Percentiles rank a stretch among this genome's conserved stretches.
phyloP scores from a whole-genome alignment of 2,329 filamentous ascomycete genomes.

The Beauveria pseudobassiana region DNA sequence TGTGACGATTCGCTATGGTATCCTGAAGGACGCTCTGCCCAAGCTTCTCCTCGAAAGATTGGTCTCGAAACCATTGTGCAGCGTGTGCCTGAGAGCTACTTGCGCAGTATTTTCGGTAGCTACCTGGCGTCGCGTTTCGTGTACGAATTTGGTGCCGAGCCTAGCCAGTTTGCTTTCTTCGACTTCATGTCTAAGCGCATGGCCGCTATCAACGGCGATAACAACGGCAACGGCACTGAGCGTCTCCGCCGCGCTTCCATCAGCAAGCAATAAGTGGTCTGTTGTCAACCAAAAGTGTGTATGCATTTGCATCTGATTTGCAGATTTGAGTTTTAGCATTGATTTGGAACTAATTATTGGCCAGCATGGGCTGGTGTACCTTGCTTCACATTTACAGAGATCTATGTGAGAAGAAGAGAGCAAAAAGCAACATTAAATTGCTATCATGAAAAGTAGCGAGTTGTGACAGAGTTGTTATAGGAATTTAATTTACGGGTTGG shows the following conservation, averaged over 20 bases:
- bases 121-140: slow-evolving; percentile 94
- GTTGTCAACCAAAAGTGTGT: not conserved
- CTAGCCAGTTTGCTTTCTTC: slow-evolving; percentile 97
- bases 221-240: slow-evolving; percentile 18
- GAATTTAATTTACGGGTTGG: not conserved
- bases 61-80: slow-evolving; percentile 80
- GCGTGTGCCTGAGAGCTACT: slow-evolving; percentile 84
- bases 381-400: not conserved
- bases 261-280: slow-evolving; percentile 10
- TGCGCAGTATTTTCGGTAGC: slow-evolving; percentile 91
- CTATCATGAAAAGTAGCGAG: not conserved
- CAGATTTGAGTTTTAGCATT: slow-evolving; percentile 1
- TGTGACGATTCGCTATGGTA: slow-evolving; percentile 64
- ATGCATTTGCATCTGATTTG: not conserved
- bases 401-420: not conserved
- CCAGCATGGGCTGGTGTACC: not conserved
- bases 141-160: slow-evolving; percentile 86
- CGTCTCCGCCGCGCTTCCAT: slow-evolving; percentile 22
- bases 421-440: not conserved
- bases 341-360: not conserved
- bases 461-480: not conserved
- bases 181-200: slow-evolving; percentile 73
- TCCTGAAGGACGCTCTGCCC: slow-evolving; percentile 80
- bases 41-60: slow-evolving; percentile 80
- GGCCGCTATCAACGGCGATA: slow-evolving; percentile 32